Conservation (phyloP, 257 asterid species). For the Jaltomata sinuosa region DNA sequence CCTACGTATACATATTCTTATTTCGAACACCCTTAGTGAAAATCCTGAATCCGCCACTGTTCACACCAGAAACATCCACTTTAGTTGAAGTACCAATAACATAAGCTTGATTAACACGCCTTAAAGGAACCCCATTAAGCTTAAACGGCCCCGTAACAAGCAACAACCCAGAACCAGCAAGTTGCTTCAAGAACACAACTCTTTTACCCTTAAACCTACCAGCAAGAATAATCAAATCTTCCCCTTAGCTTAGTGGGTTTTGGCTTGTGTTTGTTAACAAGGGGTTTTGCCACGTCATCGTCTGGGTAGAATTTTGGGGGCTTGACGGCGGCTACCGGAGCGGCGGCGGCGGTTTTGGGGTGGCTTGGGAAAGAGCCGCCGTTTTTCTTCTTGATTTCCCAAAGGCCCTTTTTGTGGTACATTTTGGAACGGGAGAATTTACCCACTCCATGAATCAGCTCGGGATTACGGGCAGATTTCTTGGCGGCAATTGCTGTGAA, state of each 20-base stretch:
- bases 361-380: neutral
- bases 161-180: neutral
- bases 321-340: neutral
- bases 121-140: slow-evolving; percentile 10
- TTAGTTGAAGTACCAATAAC: slow-evolving; percentile 4
- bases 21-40: too few species aligned
- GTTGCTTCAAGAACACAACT: slow-evolving; percentile 6
- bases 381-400: slow-evolving; percentile 8
- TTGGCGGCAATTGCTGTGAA: slow-evolving; percentile 10
- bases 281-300: slow-evolving; percentile 5
- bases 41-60: too few species aligned
- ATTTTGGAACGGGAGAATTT: slow-evolving; percentile 2
- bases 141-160: too few species aligned
- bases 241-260: neutral
- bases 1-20: too few species aligned
- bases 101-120: slow-evolving; percentile 10
- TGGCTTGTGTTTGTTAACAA: slow-evolving; percentile 5
- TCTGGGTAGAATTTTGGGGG: slow-evolving; percentile 5
- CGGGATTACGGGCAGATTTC: slow-evolving; percentile 3
- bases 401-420: slow-evolving; percentile 10
- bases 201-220: slow-evolving; percentile 6
- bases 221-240: slow-evolving; percentile 4
- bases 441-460: slow-evolving; percentile 4
- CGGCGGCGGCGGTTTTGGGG: neutral
- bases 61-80: neutral